Evolutionary conservation across 2,329 filamentous ascomycete genomes (phyloP).

Genomic region (Cercospora sesami): DNA sequence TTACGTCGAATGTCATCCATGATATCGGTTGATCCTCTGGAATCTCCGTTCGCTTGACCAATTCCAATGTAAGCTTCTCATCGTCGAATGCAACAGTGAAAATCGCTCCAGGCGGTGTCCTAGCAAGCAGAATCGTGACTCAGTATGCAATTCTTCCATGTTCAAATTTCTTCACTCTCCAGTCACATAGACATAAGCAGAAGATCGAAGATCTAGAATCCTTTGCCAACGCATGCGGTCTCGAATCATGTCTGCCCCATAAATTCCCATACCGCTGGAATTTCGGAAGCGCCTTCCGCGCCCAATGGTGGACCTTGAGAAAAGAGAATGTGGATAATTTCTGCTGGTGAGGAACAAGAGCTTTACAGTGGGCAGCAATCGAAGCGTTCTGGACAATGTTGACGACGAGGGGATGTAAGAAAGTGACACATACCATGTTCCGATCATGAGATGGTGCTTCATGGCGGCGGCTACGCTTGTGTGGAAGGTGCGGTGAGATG

Average conservation of each 20-base stretch:
- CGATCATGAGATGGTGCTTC: slow-evolving; percentile 89
- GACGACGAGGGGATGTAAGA: background rate
- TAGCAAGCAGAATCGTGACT: slow-evolving; percentile 14
- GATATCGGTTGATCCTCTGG: slow-evolving; percentile 83
- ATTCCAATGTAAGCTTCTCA: slow-evolving; percentile 68
- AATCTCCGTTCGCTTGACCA: slow-evolving; percentile 79
- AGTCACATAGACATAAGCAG: background rate
- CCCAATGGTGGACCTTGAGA: background rate
- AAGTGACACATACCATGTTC: slow-evolving; percentile 63
- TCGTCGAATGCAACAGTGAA: slow-evolving; percentile 89
- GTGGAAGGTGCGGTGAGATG: slow-evolving; percentile 7
- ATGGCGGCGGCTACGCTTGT: slow-evolving; percentile 50
- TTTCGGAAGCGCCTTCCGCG: background rate
- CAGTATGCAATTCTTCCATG: background rate
- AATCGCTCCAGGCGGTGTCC: slow-evolving; percentile 79
- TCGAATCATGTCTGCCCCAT: background rate
- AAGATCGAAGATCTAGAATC: background rate
- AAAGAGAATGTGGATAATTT: background rate
- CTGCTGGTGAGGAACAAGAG: slow-evolving; percentile 9
- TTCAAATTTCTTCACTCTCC: background rate
- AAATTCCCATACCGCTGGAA: background rate
- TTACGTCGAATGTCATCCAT: slow-evolving; percentile 88
- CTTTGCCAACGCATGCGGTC: background rate
- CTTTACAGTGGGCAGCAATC: background rate
- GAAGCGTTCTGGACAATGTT: background rate